Evolutionary conservation across 1,284 basidiomycete species (phyloP).

Genomic region (Mycena citricolor): DNA sequence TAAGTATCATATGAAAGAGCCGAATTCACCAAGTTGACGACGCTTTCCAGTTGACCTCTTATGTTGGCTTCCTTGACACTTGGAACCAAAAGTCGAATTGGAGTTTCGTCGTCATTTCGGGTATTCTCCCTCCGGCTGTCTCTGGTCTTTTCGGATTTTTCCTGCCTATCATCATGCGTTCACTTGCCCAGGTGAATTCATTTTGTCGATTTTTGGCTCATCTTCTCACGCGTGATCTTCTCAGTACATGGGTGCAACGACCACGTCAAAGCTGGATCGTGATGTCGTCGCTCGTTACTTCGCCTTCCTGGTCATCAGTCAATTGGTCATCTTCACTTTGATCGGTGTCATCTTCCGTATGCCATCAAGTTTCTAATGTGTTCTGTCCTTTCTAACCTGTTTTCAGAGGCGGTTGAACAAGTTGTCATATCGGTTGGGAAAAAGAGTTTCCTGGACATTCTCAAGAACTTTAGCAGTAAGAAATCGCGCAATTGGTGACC

Average conservation of each 20-base stretch:
- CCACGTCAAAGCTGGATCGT: slow-evolving; percentile 68
- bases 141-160: slow-evolving; percentile 89
- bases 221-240: slow-evolving; percentile 1
- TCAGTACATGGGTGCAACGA: slow-evolving; percentile 60
- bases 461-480: slow-evolving; percentile 67
- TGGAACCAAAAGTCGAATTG: slow-evolving; percentile 65
- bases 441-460: slow-evolving; percentile 66
- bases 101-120: slow-evolving; percentile 77
- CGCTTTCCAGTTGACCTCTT: slow-evolving; percentile 52
- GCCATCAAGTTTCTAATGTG: slow-evolving; percentile 29
- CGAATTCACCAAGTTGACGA: neutral
- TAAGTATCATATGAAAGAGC: neutral
- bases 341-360: slow-evolving; percentile 68
- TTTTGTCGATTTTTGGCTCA: slow-evolving; percentile 1
- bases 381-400: neutral
- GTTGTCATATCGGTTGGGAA: slow-evolving; percentile 70
- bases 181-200: slow-evolving; percentile 49
- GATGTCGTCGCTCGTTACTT: slow-evolving; percentile 81
- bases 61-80: slow-evolving; percentile 66
- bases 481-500: slow-evolving; percentile 9
- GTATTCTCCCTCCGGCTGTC: slow-evolving; percentile 85
- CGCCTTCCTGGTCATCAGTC: slow-evolving; percentile 74
- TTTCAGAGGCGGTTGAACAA: slow-evolving; percentile 59
- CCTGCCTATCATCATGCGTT: slow-evolving; percentile 85
- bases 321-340: slow-evolving; percentile 75